Evolutionary conservation across 805 yeast species (phyloP).

Genomic region (Wickerhamiella nectarea): DNA sequence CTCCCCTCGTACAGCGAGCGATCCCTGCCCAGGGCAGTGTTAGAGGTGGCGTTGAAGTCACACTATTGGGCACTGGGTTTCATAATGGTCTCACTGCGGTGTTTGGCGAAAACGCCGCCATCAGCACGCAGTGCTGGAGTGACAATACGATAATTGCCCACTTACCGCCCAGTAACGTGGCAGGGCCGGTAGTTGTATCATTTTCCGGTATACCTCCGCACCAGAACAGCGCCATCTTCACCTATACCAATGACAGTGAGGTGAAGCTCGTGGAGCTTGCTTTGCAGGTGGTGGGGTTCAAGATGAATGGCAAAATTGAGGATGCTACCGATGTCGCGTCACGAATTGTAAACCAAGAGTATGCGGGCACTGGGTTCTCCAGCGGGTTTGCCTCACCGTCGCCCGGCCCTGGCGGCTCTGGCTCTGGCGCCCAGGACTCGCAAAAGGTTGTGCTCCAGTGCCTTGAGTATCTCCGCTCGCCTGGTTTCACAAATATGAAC

Average conservation of each 20-base stretch:
- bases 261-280: slow-evolving; percentile 90
- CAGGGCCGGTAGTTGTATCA: slow-evolving; percentile 89
- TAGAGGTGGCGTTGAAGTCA: slow-evolving; percentile 92
- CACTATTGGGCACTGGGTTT: slow-evolving; percentile 77
- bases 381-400: slow-evolving; percentile 3
- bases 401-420: slow-evolving; percentile 23
- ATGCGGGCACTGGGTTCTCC: slow-evolving; percentile 19
- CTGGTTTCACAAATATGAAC: slow-evolving; percentile 55
- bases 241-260: slow-evolving; percentile 91
- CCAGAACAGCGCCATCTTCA: slow-evolving; percentile 40
- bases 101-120: slow-evolving; percentile 48
- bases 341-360: slow-evolving; percentile 47
- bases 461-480: slow-evolving; percentile 17
- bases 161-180: slow-evolving; percentile 76
- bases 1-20: slow-evolving; percentile 51
- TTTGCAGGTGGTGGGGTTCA: slow-evolving; percentile 86
- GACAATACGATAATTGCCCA: slow-evolving; percentile 86
- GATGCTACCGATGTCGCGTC: slow-evolving; percentile 91
- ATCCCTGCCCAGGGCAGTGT: slow-evolving; percentile 94
- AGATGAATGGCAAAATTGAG: slow-evolving; percentile 90
- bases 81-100: slow-evolving; percentile 68
- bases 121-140: slow-evolving; percentile 90
- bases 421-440: slow-evolving; percentile 15
- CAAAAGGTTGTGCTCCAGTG: slow-evolving; percentile 21
- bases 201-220: slow-evolving; percentile 39